Evolutionary conservation across 306 rosid genomes (phyloP), one percentile per base, ranked within the genome.

Genomic region (Alnus glutinosa): DNA sequence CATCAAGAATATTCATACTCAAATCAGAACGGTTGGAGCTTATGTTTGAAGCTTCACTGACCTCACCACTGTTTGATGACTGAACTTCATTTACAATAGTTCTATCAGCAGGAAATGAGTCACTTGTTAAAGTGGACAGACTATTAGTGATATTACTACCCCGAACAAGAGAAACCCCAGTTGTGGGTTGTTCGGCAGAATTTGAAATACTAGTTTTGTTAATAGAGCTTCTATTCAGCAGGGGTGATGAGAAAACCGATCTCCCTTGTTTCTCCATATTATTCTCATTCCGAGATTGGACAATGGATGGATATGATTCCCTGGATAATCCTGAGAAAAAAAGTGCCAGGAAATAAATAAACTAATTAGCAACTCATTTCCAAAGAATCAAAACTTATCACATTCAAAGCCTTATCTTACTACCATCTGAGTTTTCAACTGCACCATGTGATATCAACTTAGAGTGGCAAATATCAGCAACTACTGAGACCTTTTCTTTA

Each of bases 1-100:
- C 98, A 71, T 81, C 83, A 64, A 64, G 81, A 78, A 70, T 80
- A 80, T 90, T 84, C 97, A 88, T 90, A 77, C 90, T 89, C 83
- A 78, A 63, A 85, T 89, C 91, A 82, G 85, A 87, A 64, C 82
- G 88, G 79, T 79, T 83, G 73, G 88, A 93, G 74, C 90, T 89
- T 70, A 86, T 78, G 84, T 89, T 90, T 72, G 91, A 89, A 78
- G 80, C 71, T 71, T 83, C 88, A 79, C 79, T 68, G 81, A 72
- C 83, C 82, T 79, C 88, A 66, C 79, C 83, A 76, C 85, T 80
- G 62, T 84, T 80, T 62, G 85, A 81, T 19, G 88, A 86, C 72
- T 80, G 87, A 89, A 80, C 86, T 76, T 75, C 82, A 75, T 84
- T 80, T 67, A 79, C 73, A 69, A 86, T 79, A 70, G 86, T 81